Base-by-base conservation (phyloP, 1,284 basidiomycete genomes). In the Apiotrichum gamsii region DNA sequence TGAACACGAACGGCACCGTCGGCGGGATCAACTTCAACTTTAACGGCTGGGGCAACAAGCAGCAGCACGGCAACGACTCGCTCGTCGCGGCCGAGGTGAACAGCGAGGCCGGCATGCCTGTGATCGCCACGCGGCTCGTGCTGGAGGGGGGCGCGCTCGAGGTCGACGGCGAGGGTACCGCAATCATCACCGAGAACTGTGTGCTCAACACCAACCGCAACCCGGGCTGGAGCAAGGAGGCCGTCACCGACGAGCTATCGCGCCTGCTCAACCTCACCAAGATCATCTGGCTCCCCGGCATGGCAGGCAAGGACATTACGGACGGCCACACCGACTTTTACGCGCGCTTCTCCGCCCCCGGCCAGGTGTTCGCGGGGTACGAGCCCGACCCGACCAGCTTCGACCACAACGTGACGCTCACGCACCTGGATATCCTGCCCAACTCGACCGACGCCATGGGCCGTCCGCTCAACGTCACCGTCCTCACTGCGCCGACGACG, bases 151-250 rank as follows among this genome's bases (percentile, higher is more conserved):
- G 45, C 32, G 45, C 35, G 8, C 15, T 46, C 37, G 45, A 46
- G 45, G 45, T 46, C 38, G 45, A 46, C 38, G 45, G 45, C 24
- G 6, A 29, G 4, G 45, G 45, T 19, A 46, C 45, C 21, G 45
- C 45, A 0, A 46, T 46, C 32, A 39, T 46, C 24, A 46, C 45
- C 9, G 45, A 46, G 38, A 40, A 31, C 32, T 46, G 45, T 13
- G 38, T 46, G 31, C 45, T 46, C 30, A 46, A 46, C 38, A 5
- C 20, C 20, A 46, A 46, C 45, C 45, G 45, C 24, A 46, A 46
- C 32, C 45, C 38, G 4, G 32, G 38, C 5, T 46, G 38, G 45
- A 46, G 9, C 14, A 40, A 40, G 32, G 25, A 10, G 25, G 16
- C 40, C 14, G 33, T 46, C 32, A 37, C 34, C 24, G 25, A 18